A percentile compares a stretch with the other conserved stretches of the same genome.
Conservation (phyloP, 108 stramenopile species). For the Bacterosira constricta region DNA sequence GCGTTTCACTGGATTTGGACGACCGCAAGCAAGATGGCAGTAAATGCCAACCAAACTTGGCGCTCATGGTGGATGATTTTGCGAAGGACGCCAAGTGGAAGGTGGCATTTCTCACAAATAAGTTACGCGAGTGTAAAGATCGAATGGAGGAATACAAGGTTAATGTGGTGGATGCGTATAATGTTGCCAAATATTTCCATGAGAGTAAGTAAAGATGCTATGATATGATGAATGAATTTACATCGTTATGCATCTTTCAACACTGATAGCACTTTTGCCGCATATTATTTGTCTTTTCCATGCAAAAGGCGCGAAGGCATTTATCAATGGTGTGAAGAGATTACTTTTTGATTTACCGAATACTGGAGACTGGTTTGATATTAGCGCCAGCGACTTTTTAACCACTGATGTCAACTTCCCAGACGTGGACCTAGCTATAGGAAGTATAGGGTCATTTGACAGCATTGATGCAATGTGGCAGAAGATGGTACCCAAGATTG, state of each 20-base stretch:
- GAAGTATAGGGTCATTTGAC: constrained; percentile 20
- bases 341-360: constrained; percentile 29
- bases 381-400: constrained; percentile 32
- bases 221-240: not conserved
- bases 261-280: no score
- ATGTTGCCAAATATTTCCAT: constrained; percentile 37
- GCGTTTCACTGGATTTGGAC: constrained; percentile 40
- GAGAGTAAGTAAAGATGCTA: no score
- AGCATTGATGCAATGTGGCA: constrained; percentile 29
- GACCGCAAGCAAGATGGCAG: constrained; percentile 33
- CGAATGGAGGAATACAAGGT: constrained; percentile 37
- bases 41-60: constrained; percentile 38
- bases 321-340: constrained; percentile 28
- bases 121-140: constrained; percentile 21
- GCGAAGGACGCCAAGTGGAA: constrained; percentile 41
- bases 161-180: constrained; percentile 35
- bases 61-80: constrained; percentile 31
- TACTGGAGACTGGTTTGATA: constrained; percentile 42
- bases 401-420: constrained; percentile 39
- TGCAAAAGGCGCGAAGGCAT: constrained; percentile 30
- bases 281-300: no score
- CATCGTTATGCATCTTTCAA: not conserved
- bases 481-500: constrained; percentile 20
- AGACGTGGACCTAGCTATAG: constrained; percentile 24
- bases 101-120: constrained; percentile 21